Base-by-base conservation (phyloP, 2,329 filamentous ascomycete genomes). In the Cladosporium halotolerans region DNA sequence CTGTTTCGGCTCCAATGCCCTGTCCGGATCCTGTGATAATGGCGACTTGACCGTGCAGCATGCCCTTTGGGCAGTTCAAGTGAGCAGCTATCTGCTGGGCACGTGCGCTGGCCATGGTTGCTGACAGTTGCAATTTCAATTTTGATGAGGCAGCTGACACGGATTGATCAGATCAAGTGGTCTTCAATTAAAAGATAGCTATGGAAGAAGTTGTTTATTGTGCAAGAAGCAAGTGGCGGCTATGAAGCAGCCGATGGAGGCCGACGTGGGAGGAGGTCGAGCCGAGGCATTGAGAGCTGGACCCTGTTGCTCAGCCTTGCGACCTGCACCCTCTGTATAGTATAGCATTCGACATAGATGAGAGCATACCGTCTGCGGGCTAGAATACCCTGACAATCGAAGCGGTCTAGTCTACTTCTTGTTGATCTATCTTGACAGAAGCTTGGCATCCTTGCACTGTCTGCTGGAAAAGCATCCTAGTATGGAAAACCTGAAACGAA, bases 11-110 rank as follows among this genome's bases (percentile, higher is more conserved):
- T 19, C 89, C 90, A 68, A 95, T 95, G 55, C 90, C 90, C 69
- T 95, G 89, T 8, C 88, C 89, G 14, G 84, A 83, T 9, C 61
- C 61, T 2, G 90, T 96, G 68, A 95, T 86, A 69, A 96, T 95
- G 64, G 89, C 89, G 13, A 86, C 82, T 68, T 95, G 89, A 49
- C 86, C 86, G 31, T 80, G 80, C 52, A 95, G 81, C 69, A 95
- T 76, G 55, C 89, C 89, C 66, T 81, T 79, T 36, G 89, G 88
- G 73, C 84, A 92, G 74, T 89, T 91, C 63, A 95, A 81, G 70
- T 95, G 89, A 57, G 79, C 79, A 36, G 85, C 81, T 62, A 95
- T 82, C 71, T 93, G 88, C 39, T 79, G 75, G 46, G 87, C 74
- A 43, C 66, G 65, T 47, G 61, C 60, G 55, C 60, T 61, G 7